A percentile compares a stretch with the other conserved stretches of the same genome.
Evolutionary conservation across 495 filamentous ascomycete species (phyloP).

Genomic region (Hypoxylon lienhwacheense): DNA sequence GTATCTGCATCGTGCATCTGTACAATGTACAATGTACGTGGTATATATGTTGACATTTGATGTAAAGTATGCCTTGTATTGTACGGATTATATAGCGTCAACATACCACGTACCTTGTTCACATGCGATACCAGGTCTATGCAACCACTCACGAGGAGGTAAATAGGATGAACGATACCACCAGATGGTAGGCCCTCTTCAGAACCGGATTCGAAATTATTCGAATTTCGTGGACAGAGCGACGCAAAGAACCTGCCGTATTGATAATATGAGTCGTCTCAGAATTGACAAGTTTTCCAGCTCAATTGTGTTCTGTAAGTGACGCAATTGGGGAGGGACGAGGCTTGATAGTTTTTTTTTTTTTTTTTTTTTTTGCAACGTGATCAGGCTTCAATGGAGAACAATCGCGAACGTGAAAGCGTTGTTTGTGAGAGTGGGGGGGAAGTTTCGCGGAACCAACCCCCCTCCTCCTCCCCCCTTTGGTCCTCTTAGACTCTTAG

Average conservation of each 20-base stretch:
- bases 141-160: conserved; percentile 2
- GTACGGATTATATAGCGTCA: no score
- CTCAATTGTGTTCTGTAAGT: conserved; percentile 26
- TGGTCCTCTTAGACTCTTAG: no score
- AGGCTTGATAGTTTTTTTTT: conserved; percentile 15
- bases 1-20: no score
- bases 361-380: no score
- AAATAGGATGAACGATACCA: no score
- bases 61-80: no score
- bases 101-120: no score
- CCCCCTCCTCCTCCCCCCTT: no score
- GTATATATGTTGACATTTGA: no score
- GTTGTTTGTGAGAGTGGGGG: conserved; percentile 20
- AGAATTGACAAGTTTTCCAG: conserved; percentile 24
- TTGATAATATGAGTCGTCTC: conserved; percentile 1
- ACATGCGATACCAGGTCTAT: no score
- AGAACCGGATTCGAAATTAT: conserved; percentile 9
- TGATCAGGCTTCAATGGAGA: conserved; percentile 37
- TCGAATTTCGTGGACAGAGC: conserved; percentile 4
- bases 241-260: background rate
- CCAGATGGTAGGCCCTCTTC: no score
- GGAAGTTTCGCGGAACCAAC: background rate
- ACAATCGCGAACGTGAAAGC: conserved; percentile 11
- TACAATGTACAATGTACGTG: no score
- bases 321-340: conserved; percentile 26